phyloP scores from a whole-genome alignment of 2,329 filamentous ascomycete species.

The Curvularia sp. region DNA sequence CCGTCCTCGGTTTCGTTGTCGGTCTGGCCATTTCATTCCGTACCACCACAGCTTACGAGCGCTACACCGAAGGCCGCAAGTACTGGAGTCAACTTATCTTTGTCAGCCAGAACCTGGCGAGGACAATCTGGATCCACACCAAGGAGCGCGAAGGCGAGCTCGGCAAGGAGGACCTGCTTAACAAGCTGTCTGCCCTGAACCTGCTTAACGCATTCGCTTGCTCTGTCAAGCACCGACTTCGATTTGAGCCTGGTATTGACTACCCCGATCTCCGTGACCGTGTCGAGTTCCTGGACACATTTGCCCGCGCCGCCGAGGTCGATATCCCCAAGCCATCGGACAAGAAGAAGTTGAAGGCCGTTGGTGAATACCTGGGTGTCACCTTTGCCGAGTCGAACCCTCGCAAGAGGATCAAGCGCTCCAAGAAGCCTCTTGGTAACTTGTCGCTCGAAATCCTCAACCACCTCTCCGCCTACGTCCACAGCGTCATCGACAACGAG shows the following conservation, averaged over 20 bases:
- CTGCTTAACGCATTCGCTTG: constrained; percentile 79
- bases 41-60: constrained; percentile 78
- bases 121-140: constrained; percentile 83
- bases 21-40: constrained; percentile 80
- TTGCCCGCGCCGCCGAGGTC: constrained; percentile 66
- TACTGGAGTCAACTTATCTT: constrained; percentile 67
- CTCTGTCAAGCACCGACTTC: constrained; percentile 79
- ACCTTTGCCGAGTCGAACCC: constrained; percentile 81
- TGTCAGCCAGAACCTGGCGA: constrained; percentile 64
- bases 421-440: constrained; percentile 76
- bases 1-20: constrained; percentile 81
- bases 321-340: constrained; percentile 44
- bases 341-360: constrained; percentile 60
- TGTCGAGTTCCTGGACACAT: constrained; percentile 75
- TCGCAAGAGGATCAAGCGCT: constrained; percentile 75
- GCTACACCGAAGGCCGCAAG: constrained; percentile 66
- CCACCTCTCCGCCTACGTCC: constrained; percentile 72
- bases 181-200: constrained; percentile 76
- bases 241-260: constrained; percentile 80
- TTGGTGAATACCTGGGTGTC: constrained; percentile 77
- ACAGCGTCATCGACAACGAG: constrained; percentile 64
- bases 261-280: constrained; percentile 77
- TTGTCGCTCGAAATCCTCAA: constrained; percentile 82
- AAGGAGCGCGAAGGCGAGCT: constrained; percentile 64
- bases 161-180: constrained; percentile 71